Percentiles rank a stretch among this genome's conserved stretches.
Conservation (phyloP, 2,329 filamentous ascomycete species). For the Sclerotinia glacialis region DNA sequence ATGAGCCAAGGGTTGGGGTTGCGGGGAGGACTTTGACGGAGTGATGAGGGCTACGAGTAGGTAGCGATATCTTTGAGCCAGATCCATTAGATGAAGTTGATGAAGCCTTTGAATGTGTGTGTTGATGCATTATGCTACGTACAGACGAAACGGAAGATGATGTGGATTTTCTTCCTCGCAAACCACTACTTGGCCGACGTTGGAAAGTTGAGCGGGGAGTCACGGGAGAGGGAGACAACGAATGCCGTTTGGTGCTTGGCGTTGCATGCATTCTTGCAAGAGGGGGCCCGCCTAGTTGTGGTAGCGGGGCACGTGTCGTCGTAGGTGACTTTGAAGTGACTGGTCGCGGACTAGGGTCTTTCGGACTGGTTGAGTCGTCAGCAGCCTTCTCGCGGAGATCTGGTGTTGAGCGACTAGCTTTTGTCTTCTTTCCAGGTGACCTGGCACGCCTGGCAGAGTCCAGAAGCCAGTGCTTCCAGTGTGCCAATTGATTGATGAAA, state of each 20-base stretch:
- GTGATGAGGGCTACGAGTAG: slow-evolving; percentile 73
- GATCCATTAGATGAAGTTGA: slow-evolving; percentile 83
- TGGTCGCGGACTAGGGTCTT: slow-evolving; percentile 57
- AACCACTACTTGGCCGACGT: slow-evolving; percentile 75
- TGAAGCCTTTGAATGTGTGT: slow-evolving; percentile 89
- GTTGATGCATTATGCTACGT: slow-evolving; percentile 81
- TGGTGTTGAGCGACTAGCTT: slow-evolving; percentile 50
- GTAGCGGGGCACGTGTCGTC: slow-evolving; percentile 40
- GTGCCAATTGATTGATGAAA: slow-evolving; percentile 64
- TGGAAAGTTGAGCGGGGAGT: slow-evolving; percentile 80
- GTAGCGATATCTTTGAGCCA: slow-evolving; percentile 65
- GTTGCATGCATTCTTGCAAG: slow-evolving; percentile 43
- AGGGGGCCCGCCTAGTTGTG: slow-evolving; percentile 36
- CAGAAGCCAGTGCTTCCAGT: slow-evolving; percentile 70
- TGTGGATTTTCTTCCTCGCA: slow-evolving; percentile 90
- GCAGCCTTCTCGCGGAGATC: slow-evolving; percentile 53
- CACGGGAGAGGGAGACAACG: slow-evolving; percentile 79
- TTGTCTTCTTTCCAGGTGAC: slow-evolving; percentile 47
- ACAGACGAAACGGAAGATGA: slow-evolving; percentile 93
- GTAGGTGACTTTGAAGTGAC: slow-evolving; percentile 50
- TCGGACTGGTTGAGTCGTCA: slow-evolving; percentile 45
- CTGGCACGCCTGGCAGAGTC: slow-evolving; percentile 63
- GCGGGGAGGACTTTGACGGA: slow-evolving; percentile 94
- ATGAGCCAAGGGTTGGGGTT: slow-evolving; percentile 70
- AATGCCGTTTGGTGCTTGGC: slow-evolving; percentile 66